Conservation (phyloP, 306 rosid species). For the Cicer judaicum region DNA sequence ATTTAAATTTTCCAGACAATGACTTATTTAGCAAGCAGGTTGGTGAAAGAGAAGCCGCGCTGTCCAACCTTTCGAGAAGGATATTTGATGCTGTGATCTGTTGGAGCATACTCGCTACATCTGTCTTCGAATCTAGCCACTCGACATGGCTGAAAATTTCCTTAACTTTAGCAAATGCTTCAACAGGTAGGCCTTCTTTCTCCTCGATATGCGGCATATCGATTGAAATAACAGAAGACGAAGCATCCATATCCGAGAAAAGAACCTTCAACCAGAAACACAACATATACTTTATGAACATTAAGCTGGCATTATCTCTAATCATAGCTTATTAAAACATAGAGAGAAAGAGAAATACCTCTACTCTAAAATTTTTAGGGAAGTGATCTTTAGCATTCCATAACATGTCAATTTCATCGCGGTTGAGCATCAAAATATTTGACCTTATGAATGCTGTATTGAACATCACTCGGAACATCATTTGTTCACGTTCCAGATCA, state of each 20-base stretch:
- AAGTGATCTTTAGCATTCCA: slow-evolving; percentile 84
- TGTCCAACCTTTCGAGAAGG: slow-evolving; percentile 54
- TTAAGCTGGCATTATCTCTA: slow-evolving; percentile 33
- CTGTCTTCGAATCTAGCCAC: slow-evolving; percentile 81
- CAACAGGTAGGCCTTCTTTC: slow-evolving; percentile 91
- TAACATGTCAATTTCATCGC: slow-evolving; percentile 83
- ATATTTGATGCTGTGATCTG: slow-evolving; percentile 62
- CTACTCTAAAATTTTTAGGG: slow-evolving; percentile 90
- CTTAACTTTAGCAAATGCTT: slow-evolving; percentile 90
- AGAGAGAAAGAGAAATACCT: slow-evolving; percentile 60
- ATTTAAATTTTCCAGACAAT: slow-evolving; percentile 44
- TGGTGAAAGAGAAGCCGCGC: slow-evolving; percentile 51
- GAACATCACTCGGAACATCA: slow-evolving; percentile 97
- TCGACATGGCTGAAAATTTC: slow-evolving; percentile 87
- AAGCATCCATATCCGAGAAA: slow-evolving; percentile 92
- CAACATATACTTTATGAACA: slow-evolving; percentile 40
- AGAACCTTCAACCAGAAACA: slow-evolving; percentile 74
- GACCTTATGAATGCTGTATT: slow-evolving; percentile 96
- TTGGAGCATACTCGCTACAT: slow-evolving; percentile 70
- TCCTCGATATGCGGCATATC: slow-evolving; percentile 78
- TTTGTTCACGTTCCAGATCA: slow-evolving; percentile 83
- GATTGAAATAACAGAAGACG: slow-evolving; percentile 64
- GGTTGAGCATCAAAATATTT: slow-evolving; percentile 93
- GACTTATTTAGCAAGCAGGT: slow-evolving; percentile 54
- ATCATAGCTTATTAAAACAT: slow-evolving; percentile 22